phyloP scores from a whole-genome alignment of 1,284 basidiomycete genomes.

The Rhizopogon parksii region DNA sequence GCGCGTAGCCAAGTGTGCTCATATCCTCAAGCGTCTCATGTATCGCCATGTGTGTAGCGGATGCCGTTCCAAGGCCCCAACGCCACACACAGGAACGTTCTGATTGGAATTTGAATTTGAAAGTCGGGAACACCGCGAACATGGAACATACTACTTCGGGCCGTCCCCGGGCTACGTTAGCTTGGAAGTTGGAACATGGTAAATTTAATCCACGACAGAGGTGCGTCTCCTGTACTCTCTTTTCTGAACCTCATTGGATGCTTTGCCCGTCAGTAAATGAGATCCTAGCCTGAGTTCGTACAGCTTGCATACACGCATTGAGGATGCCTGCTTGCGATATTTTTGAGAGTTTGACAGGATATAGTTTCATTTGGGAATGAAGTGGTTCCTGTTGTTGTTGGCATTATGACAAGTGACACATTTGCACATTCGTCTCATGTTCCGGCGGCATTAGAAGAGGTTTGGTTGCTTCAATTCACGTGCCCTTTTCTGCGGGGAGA shows the following conservation, averaged over 20 bases:
- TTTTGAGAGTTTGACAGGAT: conserved; percentile 1
- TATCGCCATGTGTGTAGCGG: background rate
- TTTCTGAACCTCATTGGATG: background rate
- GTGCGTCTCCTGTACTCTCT: background rate
- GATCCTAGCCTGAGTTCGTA: background rate
- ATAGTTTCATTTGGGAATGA: background rate
- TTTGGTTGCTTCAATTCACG: background rate
- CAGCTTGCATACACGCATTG: background rate
- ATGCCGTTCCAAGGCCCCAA: background rate
- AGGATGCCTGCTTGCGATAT: background rate
- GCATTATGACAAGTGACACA: background rate
- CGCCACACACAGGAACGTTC: conserved; percentile 1
- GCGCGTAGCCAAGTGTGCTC: background rate
- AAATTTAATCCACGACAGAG: background rate
- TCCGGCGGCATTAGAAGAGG: background rate
- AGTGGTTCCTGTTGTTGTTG: background rate
- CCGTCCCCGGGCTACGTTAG: background rate
- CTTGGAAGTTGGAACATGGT: background rate
- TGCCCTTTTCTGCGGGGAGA: background rate
- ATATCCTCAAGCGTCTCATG: background rate
- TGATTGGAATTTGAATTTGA: background rate
- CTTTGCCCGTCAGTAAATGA: background rate
- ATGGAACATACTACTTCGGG: background rate
- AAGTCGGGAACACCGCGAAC: background rate
- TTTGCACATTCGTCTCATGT: background rate